phyloP scores from a whole-genome alignment of 306 rosid genomes.

The Medicago arabica region DNA sequence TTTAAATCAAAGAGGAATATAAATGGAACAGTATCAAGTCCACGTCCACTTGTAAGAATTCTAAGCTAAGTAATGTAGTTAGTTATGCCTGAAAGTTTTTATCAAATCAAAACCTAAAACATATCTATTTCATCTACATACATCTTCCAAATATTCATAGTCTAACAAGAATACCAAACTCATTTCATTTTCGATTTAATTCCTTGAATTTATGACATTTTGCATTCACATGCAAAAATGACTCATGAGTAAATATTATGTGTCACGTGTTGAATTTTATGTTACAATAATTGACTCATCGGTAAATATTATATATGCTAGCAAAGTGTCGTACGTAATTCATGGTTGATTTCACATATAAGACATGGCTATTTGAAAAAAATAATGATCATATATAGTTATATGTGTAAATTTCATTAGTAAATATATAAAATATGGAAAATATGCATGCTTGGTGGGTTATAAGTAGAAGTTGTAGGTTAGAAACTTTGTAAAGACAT shows the following conservation, averaged over 20 bases:
- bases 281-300: background rate
- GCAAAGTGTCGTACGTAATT: slow-evolving; percentile 48
- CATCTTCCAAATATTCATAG: slow-evolving; percentile 40
- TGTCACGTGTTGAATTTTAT: slow-evolving; percentile 28
- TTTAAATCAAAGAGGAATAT: background rate
- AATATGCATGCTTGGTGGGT: slow-evolving; percentile 66
- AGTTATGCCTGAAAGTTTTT: slow-evolving; percentile 44
- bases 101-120: slow-evolving; percentile 47
- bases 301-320: background rate
- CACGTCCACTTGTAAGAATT: slow-evolving; percentile 43
- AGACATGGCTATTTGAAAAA: slow-evolving; percentile 17
- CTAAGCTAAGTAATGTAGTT: slow-evolving; percentile 45
- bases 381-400: background rate
- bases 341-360: slow-evolving; percentile 32
- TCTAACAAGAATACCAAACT: slow-evolving; percentile 48
- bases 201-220: background rate
- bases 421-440: slow-evolving; percentile 40
- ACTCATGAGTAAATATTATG: slow-evolving; percentile 15
- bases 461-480: slow-evolving; percentile 99
- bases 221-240: slow-evolving; percentile 29
- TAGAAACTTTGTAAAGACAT: slow-evolving; percentile 85
- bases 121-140: slow-evolving; percentile 23
- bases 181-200: slow-evolving; percentile 15
- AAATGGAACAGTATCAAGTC: slow-evolving; percentile 19
- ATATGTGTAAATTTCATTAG: background rate